Evolutionary conservation across 139 green algal genomes (phyloP), one percentile per base, ranked within the genome.

Genomic region (Micractinium sp.): DNA sequence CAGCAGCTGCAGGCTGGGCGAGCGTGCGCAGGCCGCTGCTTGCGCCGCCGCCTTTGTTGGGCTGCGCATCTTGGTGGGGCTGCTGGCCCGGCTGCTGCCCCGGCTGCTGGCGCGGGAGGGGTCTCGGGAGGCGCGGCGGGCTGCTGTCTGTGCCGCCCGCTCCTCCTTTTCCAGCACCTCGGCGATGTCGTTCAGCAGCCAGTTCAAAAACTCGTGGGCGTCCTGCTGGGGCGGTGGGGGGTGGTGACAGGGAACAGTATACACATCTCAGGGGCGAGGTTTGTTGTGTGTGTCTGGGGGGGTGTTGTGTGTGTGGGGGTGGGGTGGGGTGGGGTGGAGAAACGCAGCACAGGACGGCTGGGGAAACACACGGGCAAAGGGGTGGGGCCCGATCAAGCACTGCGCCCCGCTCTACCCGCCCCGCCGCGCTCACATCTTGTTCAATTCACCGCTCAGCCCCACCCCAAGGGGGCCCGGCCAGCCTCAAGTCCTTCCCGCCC

Each of bases 181-280:
- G n/a, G 88, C 92, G 56, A 96, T 94, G 47, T 98, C 93, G 91
- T 99, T 99, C 15, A 99, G 93, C 77, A 99, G 89, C 90, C 96
- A 99, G 91, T 98, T 99, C 9, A 99, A 92, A 89, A 99, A 99
- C 92, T 99, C 98, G 81, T 99, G 98, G 1, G 98, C 98, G 89
- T 99, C 98, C 95, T 99, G 96, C 33, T 31, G 33, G n/a, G n/a
- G n/a, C n/a, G n/a, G n/a, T n/a, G n/a, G n/a, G n/a, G n/a, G n/a
- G n/a, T n/a, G n/a, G n/a, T n/a, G n/a, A 82, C 29, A 82, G 85
- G 13, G 15, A 71, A 31, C 38, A 71, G 29, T n/a, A 80, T 22
- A 4, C 23, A 69, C 0, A 3, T 29, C 19, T 47, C 53, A 16
- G 23, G 20, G 9, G 13, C 20, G 41, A 25, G 39, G 47, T n/a